Evolutionary conservation across 208 protist genomes (phyloP).

Genomic region (Leishmania amazonensis): DNA sequence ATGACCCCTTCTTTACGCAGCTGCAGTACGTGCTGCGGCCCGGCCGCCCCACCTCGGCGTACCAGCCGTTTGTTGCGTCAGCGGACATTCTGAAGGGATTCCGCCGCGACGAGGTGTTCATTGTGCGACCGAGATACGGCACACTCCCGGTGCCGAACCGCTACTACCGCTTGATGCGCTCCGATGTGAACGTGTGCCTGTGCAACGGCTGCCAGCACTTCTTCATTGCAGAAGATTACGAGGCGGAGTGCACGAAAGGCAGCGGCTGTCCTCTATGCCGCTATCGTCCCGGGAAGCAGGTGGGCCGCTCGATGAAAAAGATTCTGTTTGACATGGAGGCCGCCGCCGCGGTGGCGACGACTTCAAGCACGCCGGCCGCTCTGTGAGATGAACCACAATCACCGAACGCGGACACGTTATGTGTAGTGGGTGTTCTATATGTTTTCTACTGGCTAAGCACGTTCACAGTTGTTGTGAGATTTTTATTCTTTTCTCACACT

Average conservation of each 20-base stretch:
- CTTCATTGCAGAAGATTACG: slow-evolving; percentile 91
- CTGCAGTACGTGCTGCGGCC: slow-evolving; percentile 82
- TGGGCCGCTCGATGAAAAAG: slow-evolving; percentile 59
- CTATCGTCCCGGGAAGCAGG: slow-evolving; percentile 63
- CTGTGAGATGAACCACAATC: neutral
- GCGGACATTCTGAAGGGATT: slow-evolving; percentile 80
- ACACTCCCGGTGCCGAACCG: slow-evolving; percentile 68
- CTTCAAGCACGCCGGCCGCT: neutral
- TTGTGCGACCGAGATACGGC: slow-evolving; percentile 77
- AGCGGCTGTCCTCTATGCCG: slow-evolving; percentile 91
- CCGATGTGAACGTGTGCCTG: slow-evolving; percentile 73
- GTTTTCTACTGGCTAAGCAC: neutral
- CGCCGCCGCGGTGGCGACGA: neutral
- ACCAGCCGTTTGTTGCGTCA: slow-evolving; percentile 85
- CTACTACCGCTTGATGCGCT: slow-evolving; percentile 91
- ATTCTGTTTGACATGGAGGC: slow-evolving; percentile 55
- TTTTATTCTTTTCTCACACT: neutral
- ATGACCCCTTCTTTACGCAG: slow-evolving; percentile 91
- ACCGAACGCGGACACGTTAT: neutral
- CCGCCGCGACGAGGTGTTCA: slow-evolving; percentile 87
- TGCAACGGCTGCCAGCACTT: slow-evolving; percentile 95
- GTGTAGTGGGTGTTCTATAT: too few species aligned
- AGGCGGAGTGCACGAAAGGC: slow-evolving; percentile 89
- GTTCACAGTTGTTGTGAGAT: neutral
- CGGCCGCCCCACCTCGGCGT: slow-evolving; percentile 62